Evolutionary conservation across 129 eudicot species (phyloP), one percentile per base, ranked within the genome.

Genomic region (Flaveria ramosissima): DNA sequence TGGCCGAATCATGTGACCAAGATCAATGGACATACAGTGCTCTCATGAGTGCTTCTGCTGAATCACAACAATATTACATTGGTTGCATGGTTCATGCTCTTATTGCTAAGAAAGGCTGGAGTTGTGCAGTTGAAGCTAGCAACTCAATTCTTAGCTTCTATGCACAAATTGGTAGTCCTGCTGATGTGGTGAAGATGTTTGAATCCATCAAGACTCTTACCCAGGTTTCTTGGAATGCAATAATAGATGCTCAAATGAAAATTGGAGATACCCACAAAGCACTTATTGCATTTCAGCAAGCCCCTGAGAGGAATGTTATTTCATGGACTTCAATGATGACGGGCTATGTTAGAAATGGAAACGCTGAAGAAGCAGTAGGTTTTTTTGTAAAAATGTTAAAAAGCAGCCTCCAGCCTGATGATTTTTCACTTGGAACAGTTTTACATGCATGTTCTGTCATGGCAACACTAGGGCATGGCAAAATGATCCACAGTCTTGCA

Each of bases 191-290:
- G 14, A 87, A 80, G 73, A 72, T 82, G 68, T 83, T 87, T 43
- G 88, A 87, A 61, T 85, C 77, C 14, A 70, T 84, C 21, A 42
- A 39, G 55, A 66, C 55, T 73, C 77, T 27, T n/a, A 87, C 79
- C n/a, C 88, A 80, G 50, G 88, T 92, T 2, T 87, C 97, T 14
- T 87, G 96, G 92, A 92, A 89, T 75, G 78, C 87, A 9, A 78
- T 92, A 27, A 89, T 92, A 42, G 97, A 87, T 79, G 96, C 97
- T 59, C 89, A 87, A 67, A 89, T 89, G 96, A 92, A 85, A 80
- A 78, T 87, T 71, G 97, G 97, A 27, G 82, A 89, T 32, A 75
- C 79, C 26, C 80, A 83, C 6, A 83, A 80, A 80, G 91, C 97
- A 5, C 43, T 69, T 75, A 70, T 70, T 36, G 77, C 78, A 6